phyloP scores from a whole-genome alignment of 2,329 filamentous ascomycete genomes.

The Nemania serpens region DNA sequence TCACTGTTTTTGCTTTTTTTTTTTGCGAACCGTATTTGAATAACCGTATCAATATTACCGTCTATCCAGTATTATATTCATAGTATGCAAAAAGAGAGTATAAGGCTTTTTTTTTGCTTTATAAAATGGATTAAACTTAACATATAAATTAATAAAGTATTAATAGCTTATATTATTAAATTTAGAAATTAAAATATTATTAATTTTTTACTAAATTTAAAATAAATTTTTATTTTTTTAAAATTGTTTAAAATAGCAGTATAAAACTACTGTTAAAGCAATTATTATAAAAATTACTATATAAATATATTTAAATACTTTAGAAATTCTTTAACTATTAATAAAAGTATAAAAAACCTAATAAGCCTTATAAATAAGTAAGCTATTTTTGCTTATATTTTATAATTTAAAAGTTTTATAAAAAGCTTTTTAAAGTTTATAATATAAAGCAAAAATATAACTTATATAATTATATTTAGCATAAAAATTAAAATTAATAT shows the following conservation, averaged over 20 bases:
- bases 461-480: neutral
- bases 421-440: neutral
- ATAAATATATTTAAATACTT: neutral
- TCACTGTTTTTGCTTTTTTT: too few relatives aligned
- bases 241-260: neutral
- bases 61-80: too few relatives aligned
- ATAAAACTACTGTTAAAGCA: neutral
- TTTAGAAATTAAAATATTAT: neutral
- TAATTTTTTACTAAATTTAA: neutral
- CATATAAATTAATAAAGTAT: neutral
- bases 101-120: too few relatives aligned
- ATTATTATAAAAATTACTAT: neutral
- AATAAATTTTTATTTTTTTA: neutral
- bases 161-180: neutral
- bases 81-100: too few relatives aligned
- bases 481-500: neutral
- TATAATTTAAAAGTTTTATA: neutral
- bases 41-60: too few relatives aligned
- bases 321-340: neutral
- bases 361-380: neutral
- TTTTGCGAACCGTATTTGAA: too few relatives aligned
- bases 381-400: neutral
- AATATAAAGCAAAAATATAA: neutral
- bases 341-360: neutral
- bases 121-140: too few relatives aligned